Percentiles rank a stretch among this genome's conserved stretches.
Conservation (phyloP, 352 stramenopile genomes). For the Phytophthora uliginosa region DNA sequence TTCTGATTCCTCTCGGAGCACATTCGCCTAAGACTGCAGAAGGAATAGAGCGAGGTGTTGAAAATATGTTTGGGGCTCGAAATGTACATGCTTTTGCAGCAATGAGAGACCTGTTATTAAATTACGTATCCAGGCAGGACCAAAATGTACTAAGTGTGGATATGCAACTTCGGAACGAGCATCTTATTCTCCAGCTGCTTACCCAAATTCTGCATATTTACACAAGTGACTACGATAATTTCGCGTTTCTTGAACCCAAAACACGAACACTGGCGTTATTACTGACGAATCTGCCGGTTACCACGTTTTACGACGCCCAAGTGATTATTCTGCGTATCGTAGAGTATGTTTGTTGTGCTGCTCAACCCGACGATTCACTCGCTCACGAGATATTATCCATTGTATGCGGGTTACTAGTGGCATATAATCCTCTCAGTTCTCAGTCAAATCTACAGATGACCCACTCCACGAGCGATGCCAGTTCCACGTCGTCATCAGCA, state of each 20-base stretch:
- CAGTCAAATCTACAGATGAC: background rate
- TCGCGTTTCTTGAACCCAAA: constrained; percentile 74
- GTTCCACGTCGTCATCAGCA: background rate
- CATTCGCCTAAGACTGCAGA: constrained; percentile 50
- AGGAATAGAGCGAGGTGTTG: constrained; percentile 46
- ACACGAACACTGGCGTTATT: constrained; percentile 77
- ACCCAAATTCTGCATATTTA: constrained; percentile 80
- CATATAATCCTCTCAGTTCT: constrained; percentile 32
- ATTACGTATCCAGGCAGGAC: constrained; percentile 48
- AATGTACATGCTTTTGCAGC: constrained; percentile 73
- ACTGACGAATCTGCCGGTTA: constrained; percentile 69
- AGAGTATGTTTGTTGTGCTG: constrained; percentile 80
- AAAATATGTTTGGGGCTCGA: constrained; percentile 57
- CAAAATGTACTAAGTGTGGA: constrained; percentile 9
- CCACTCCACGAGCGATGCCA: background rate
- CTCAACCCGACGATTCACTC: constrained; percentile 48
- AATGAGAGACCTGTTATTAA: constrained; percentile 75
- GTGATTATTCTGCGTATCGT: constrained; percentile 82
- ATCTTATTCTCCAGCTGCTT: constrained; percentile 68
- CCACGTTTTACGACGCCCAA: constrained; percentile 63
- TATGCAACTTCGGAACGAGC: constrained; percentile 40
- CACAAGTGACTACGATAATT: constrained; percentile 79
- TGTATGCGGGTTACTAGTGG: constrained; percentile 73
- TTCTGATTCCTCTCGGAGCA: constrained; percentile 68
- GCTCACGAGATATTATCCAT: constrained; percentile 74